phyloP scores from a whole-genome alignment of 805 yeast genomes.

The Candida chilensis region DNA sequence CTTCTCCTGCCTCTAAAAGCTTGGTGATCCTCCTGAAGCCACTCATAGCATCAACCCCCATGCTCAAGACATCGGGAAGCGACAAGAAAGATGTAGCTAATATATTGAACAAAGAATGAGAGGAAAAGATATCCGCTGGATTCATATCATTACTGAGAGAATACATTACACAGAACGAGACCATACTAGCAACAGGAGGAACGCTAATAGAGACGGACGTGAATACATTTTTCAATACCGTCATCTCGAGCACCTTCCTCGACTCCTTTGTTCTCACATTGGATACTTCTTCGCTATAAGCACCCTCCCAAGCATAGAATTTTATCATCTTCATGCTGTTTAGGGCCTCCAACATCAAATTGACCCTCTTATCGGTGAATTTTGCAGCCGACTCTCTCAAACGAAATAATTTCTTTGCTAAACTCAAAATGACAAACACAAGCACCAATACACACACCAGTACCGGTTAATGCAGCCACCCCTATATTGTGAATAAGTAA shows the following conservation, averaged over 20 bases:
- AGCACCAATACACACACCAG: constrained; percentile 45
- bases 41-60: constrained; percentile 59
- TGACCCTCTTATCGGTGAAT: constrained; percentile 71
- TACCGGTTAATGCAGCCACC: constrained; percentile 63
- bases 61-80: constrained; percentile 62
- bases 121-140: constrained; percentile 62
- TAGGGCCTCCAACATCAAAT: constrained; percentile 69
- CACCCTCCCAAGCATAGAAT: constrained; percentile 86
- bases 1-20: constrained; percentile 36
- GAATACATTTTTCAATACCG: constrained; percentile 48
- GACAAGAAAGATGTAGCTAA: constrained; percentile 55
- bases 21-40: constrained; percentile 52
- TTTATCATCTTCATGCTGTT: constrained; percentile 75
- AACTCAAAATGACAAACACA: constrained; percentile 30
- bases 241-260: constrained; percentile 49
- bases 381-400: constrained; percentile 49
- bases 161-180: constrained; percentile 30
- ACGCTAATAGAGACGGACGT: constrained; percentile 60
- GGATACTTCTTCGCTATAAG: constrained; percentile 52
- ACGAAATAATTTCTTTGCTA: constrained; percentile 42
- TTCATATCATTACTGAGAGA: constrained; percentile 17
- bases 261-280: constrained; percentile 56
- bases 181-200: constrained; percentile 66
- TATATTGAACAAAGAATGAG: constrained; percentile 58
- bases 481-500: constrained; percentile 64